Percentiles rank a stretch among this genome's conserved stretches.
Conservation (phyloP, 148 eudicot species). For the Chenopodium suecicum region DNA sequence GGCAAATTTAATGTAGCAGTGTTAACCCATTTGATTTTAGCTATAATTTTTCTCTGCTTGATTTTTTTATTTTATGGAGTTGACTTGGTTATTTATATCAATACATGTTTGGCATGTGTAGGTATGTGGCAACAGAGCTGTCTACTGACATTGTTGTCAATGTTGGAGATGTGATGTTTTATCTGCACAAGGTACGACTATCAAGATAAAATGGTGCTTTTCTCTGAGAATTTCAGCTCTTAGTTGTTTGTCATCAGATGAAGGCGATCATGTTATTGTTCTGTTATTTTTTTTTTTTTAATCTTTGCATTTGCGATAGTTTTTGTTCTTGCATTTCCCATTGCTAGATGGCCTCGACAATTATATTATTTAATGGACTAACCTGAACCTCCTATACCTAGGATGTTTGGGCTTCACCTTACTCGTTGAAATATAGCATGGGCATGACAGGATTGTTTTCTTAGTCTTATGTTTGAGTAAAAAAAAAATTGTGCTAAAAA, state of each 20-base stretch:
- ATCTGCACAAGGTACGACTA: conserved; percentile 82
- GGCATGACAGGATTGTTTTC: background rate
- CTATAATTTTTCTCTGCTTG: background rate
- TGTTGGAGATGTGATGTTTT: conserved; percentile 77
- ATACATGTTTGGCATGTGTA: conserved; percentile 31
- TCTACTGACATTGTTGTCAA: conserved; percentile 61
- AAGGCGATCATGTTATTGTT: background rate
- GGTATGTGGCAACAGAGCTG: conserved; percentile 88
- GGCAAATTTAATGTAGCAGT: background rate
- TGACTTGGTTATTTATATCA: background rate
- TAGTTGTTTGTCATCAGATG: background rate
- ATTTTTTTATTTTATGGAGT: background rate
- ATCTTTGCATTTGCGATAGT: background rate
- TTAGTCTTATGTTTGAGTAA: background rate
- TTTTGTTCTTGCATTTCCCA: background rate
- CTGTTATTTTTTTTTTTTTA: background rate
- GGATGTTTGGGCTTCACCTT: background rate
- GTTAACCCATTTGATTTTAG: background rate
- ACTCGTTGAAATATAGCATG: background rate
- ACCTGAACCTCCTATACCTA: background rate
- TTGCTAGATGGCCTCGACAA: background rate
- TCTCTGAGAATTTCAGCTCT: background rate
- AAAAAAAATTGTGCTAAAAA: background rate
- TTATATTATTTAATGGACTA: background rate
- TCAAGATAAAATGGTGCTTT: background rate